phyloP scores from a whole-genome alignment of 169 alveolate genomes.

The Plasmodium vivax region DNA sequence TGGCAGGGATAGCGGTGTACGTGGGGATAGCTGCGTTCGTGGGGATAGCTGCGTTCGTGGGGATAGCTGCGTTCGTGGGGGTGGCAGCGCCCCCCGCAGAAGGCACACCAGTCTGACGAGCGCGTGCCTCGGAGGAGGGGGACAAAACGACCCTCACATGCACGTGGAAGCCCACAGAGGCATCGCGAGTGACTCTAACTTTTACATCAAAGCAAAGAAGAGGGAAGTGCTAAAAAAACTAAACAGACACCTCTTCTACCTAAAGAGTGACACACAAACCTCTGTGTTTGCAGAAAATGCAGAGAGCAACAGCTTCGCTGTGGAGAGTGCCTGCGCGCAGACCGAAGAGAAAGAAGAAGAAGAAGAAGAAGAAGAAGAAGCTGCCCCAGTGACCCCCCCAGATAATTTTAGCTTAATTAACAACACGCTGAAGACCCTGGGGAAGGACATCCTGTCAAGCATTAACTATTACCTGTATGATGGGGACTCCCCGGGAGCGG shows the following conservation, averaged over 20 bases:
- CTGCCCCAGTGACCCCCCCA: neutral
- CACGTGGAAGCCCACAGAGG: neutral
- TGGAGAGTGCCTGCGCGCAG: neutral
- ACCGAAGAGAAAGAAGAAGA: no score
- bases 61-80: no score
- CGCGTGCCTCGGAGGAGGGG: neutral
- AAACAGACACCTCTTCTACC: conserved; percentile 20
- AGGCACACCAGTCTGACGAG: neutral
- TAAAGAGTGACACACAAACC: neutral
- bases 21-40: no score
- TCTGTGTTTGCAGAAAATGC: neutral
- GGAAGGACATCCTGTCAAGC: conserved; percentile 39
- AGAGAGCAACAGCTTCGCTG: neutral
- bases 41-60: no score
- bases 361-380: neutral
- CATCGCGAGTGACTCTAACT: conserved; percentile 25
- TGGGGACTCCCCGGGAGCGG: neutral
- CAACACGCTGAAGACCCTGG: conserved; percentile 9
- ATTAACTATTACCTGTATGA: conserved; percentile 31
- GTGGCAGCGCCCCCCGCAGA: neutral
- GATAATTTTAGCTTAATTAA: neutral
- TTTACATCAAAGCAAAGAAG: conserved; percentile 18
- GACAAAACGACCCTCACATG: neutral
- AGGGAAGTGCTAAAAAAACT: neutral
- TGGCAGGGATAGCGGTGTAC: neutral